Conservation (phyloP, 305 asterid genomes). For the Fraxinus baroniana region DNA sequence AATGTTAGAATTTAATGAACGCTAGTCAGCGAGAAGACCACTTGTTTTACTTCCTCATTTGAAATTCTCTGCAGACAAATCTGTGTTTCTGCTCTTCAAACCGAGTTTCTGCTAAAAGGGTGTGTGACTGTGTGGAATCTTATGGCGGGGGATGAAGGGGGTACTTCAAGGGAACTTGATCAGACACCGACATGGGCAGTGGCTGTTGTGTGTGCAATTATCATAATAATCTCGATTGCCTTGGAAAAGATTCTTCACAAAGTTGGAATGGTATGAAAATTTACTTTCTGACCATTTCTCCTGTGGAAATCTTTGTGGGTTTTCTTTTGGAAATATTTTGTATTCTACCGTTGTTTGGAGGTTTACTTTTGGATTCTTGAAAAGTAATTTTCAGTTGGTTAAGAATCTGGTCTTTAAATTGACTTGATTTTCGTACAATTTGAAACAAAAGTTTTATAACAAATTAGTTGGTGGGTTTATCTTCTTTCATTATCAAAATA, state of each 20-base stretch:
- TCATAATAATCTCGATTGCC: constrained; percentile 58
- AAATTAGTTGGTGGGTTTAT: constrained; percentile 4
- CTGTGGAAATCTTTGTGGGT: constrained; percentile 2
- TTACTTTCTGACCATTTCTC: neutral
- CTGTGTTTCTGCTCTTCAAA: constrained; percentile 17
- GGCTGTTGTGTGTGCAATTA: constrained; percentile 70
- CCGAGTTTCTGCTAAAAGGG: neutral
- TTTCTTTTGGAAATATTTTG: neutral
- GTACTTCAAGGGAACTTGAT: constrained; percentile 41
- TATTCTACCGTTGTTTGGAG: constrained; percentile 10
- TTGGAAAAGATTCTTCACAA: constrained; percentile 69
- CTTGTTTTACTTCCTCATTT: neutral
- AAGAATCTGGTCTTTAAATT: constrained; percentile 14
- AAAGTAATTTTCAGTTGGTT: neutral
- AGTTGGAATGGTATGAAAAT: constrained; percentile 51
- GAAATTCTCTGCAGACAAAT: constrained; percentile 3
- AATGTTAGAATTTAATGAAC: neutral
- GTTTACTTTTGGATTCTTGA: neutral
- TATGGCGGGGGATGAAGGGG: constrained; percentile 36
- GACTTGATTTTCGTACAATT: neutral
- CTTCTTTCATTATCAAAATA: constrained; percentile 1
- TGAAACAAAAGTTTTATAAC: neutral
- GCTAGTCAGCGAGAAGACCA: neutral
- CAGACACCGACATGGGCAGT: constrained; percentile 87
- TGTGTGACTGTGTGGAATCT: constrained; percentile 1